These are phyloP conservation scores for Amauroascus verrucosus DNA, from an alignment of 2,329 filamentous ascomycete species.

Conservation along the genomic window DNA sequence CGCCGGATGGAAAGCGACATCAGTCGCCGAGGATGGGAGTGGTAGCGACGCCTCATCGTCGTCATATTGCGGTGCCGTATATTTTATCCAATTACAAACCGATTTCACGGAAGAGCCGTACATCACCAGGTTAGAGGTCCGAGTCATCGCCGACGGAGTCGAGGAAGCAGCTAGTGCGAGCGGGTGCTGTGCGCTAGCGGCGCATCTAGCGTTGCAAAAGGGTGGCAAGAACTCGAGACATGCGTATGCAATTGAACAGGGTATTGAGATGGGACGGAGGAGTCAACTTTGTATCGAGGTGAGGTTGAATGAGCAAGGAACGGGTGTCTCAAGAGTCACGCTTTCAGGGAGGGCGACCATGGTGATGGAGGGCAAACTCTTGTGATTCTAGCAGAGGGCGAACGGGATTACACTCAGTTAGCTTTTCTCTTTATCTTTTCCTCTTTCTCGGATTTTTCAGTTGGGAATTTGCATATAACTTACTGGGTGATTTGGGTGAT, in stretches of 20 bases:
- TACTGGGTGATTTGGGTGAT: too few relatives aligned
- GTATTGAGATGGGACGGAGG: conserved; percentile 43
- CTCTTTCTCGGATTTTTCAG: background rate
- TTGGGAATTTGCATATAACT: too few relatives aligned
- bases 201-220: conserved; percentile 37
- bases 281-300: conserved; percentile 43
- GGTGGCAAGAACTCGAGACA: conserved; percentile 23
- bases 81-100: conserved; percentile 23
- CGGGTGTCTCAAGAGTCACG: conserved; percentile 16
- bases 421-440: background rate
- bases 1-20: conserved; percentile 20
- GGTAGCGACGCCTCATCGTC: background rate
- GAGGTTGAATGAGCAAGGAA: conserved; percentile 28
- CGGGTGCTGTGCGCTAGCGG: conserved; percentile 40
- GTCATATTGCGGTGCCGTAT: conserved; percentile 22
- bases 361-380: conserved; percentile 17
- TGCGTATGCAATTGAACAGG: conserved; percentile 39
- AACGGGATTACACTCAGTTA: background rate
- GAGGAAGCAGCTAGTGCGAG: conserved; percentile 45
- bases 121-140: conserved; percentile 24
- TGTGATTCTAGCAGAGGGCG: conserved; percentile 7
- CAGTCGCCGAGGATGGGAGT: background rate
- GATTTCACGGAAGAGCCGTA: conserved; percentile 22
- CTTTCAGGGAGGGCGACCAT: conserved; percentile 17
- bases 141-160: conserved; percentile 24